Evolutionary conservation across 257 asterid genomes (phyloP).

Genomic region (Capsicum baccatum): DNA sequence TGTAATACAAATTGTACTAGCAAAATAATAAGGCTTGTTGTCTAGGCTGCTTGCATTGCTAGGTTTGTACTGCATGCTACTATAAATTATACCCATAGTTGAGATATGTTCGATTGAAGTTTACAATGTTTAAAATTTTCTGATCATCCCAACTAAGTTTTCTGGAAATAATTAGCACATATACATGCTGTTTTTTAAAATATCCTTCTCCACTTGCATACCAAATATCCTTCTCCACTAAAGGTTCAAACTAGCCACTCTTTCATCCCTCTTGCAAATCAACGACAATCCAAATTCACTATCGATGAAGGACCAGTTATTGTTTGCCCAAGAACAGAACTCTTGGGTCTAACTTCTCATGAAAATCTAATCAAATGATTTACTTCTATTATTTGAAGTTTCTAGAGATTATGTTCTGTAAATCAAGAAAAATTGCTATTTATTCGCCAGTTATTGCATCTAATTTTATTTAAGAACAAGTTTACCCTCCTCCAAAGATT

Average conservation of each 20-base stretch:
- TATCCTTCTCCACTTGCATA: neutral
- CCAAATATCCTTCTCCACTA: neutral
- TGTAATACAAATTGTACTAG: neutral
- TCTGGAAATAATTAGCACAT: neutral
- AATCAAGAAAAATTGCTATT: neutral
- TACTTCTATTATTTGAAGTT: neutral
- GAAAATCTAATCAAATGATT: neutral
- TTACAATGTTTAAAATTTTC: neutral
- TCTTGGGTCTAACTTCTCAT: neutral
- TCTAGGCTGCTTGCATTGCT: neutral
- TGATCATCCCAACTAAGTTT: neutral
- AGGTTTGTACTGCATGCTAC: conserved; percentile 8
- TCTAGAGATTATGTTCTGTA: neutral
- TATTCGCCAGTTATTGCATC: neutral
- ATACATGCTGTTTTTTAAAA: neutral
- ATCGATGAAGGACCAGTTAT: neutral
- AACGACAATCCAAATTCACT: neutral
- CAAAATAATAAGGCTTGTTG: neutral
- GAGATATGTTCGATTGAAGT: neutral
- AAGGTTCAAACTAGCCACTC: neutral
- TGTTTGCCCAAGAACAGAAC: neutral
- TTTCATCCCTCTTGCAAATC: neutral
- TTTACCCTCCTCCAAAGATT: neutral
- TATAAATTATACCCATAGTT: neutral
- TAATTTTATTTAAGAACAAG: neutral